Conservation (phyloP, 345 rosid species). For the Eucalyptus urophylla region DNA sequence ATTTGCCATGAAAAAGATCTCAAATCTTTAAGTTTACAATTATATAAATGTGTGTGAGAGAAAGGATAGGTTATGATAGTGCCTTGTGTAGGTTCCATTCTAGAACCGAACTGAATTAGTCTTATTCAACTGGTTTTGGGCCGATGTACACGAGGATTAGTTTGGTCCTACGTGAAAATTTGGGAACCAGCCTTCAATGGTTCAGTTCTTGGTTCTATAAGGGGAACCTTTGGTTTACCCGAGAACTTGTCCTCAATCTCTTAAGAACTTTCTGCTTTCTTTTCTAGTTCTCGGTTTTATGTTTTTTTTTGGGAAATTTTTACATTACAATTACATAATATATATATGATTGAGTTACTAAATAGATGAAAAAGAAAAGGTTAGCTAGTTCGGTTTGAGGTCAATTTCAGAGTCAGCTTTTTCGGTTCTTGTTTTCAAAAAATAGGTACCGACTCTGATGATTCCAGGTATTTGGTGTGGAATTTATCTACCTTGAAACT, state of each 20-base stretch:
- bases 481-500: not conserved
- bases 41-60: not conserved
- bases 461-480: not conserved
- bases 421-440: not conserved
- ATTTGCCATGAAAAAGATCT: not conserved
- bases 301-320: not conserved
- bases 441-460: not conserved
- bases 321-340: not conserved
- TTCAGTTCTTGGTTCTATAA: not conserved
- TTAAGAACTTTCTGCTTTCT: not conserved
- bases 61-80: too few species aligned
- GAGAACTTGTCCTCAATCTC: not conserved
- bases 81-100: not conserved
- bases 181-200: not conserved
- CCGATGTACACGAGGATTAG: not conserved
- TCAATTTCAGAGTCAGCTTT: not conserved
- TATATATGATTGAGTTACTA: not conserved
- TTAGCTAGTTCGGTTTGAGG: not conserved
- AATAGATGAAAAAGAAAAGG: not conserved
- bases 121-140: not conserved
- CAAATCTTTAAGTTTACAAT: not conserved
- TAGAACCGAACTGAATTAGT: not conserved
- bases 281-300: not conserved
- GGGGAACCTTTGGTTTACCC: not conserved
- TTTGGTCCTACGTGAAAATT: not conserved